Evolutionary conservation across 305 asterid species (phyloP), one percentile per base, ranked within the genome.

Genomic region (Ruellia speciosa): DNA sequence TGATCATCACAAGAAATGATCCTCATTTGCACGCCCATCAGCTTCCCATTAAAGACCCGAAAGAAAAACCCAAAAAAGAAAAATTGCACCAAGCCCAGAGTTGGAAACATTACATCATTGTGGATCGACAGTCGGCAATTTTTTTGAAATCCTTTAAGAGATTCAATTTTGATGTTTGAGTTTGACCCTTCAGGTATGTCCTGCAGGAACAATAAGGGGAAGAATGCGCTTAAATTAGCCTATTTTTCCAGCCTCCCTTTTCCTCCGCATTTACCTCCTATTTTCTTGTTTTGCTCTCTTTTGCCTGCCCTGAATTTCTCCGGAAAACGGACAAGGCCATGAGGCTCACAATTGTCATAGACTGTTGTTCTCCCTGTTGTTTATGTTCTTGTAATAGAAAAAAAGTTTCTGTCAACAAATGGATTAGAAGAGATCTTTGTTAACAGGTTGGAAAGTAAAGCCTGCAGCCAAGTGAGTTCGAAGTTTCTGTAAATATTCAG

Each of bases 81-180:
- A 16, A 0, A 13, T 49, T 17, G 3, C 18, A 5, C 67, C 66
- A 57, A 58, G 64, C 66, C 28, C 52, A 43, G 49, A 67, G 71
- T 20, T 45, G 63, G 66, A 64, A 63, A 55, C 54, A 20, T 59
- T 24, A 45, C 57, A 59, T 65, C 14, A 55, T 34, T 17, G 61
- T 43, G 64, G 66, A 66, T 49, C 60, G 65, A 59, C 68, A 45
- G 28, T 52, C 64, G 59, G 68, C 69, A 54, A 65, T 31, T 72
- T 73, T 76, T 24, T 70, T 67, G 54, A 12, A 43, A 64, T 61
- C 60, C 46, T 52, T 73, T 63, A 53, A 63, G 77, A 76, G 73
- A 67, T 64, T 67, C 80, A 71, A 62, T 77, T 80, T 80, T 82
- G 81, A 63, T 54, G 68, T 66, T 66, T 60, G 75, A 58, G 78